phyloP scores from a whole-genome alignment of 345 rosid genomes.

The Euclidium syriacum region DNA sequence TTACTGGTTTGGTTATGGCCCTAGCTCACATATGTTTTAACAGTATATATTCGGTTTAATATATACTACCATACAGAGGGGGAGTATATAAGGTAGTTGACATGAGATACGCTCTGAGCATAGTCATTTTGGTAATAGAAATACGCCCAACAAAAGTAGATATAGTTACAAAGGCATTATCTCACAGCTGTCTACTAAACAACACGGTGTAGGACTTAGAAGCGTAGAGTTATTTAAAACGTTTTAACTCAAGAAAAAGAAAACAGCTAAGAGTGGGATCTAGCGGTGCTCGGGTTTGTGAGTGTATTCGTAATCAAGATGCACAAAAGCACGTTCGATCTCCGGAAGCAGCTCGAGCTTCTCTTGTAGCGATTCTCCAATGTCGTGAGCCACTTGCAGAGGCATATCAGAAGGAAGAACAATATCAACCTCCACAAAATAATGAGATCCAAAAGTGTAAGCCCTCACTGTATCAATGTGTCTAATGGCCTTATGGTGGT shows the following conservation, averaged over 20 bases:
- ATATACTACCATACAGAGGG: no score
- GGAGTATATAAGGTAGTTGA: no score
- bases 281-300: slow-evolving; percentile 96
- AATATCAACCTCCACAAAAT: slow-evolving; percentile 95
- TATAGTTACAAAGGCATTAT: slow-evolving; percentile 13
- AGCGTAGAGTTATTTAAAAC: neutral
- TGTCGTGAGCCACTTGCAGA: slow-evolving; percentile 88
- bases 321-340: slow-evolving; percentile 94
- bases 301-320: slow-evolving; percentile 88
- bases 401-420: slow-evolving; percentile 88
- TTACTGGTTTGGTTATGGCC: no score
- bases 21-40: no score
- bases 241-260: neutral
- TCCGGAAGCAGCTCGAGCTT: slow-evolving; percentile 85
- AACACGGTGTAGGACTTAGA: neutral
- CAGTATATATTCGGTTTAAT: no score
- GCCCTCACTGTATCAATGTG: slow-evolving; percentile 96
- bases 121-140: neutral
- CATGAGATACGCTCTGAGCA: no score
- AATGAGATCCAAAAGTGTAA: slow-evolving; percentile 97
- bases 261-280: slow-evolving; percentile 32
- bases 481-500: slow-evolving; percentile 80
- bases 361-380: slow-evolving; percentile 87
- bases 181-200: slow-evolving; percentile 5
- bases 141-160: neutral